phyloP scores from a whole-genome alignment of 441 rosid species.

The Theobroma grandiflorum region DNA sequence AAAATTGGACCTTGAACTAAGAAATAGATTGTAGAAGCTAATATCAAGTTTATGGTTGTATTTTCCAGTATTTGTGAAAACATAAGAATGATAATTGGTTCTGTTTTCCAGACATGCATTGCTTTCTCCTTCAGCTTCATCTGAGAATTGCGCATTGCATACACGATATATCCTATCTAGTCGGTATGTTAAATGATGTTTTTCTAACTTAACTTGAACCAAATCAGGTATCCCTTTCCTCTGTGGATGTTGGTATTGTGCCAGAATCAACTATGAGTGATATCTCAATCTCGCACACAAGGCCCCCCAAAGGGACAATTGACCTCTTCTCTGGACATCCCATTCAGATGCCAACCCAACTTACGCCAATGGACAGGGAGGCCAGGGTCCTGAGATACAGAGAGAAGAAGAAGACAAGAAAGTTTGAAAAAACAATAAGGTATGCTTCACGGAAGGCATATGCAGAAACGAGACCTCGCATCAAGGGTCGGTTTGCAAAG shows the following conservation, averaged over 20 bases:
- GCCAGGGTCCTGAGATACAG: conserved; percentile 91
- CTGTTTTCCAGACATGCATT: neutral
- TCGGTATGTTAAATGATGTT: neutral
- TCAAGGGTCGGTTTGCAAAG: conserved; percentile 94
- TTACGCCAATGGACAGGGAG: conserved; percentile 81
- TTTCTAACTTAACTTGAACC: conserved; percentile 12
- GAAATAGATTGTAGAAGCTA: too few species aligned
- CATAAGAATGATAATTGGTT: neutral
- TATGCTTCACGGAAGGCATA: conserved; percentile 98
- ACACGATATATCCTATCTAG: neutral
- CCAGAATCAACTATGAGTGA: conserved; percentile 75
- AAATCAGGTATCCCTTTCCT: conserved; percentile 66
- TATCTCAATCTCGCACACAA: conserved; percentile 54
- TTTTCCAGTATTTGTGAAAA: neutral
- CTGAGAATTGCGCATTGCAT: neutral
- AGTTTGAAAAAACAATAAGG: conserved; percentile 93
- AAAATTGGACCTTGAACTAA: neutral
- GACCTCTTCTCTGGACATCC: conserved; percentile 64
- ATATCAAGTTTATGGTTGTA: neutral
- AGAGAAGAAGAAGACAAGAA: conserved; percentile 90
- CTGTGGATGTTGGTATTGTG: conserved; percentile 70
- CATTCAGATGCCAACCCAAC: conserved; percentile 63
- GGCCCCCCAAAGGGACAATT: conserved; percentile 62
- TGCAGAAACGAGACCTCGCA: conserved; percentile 90
- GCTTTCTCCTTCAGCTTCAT: neutral